Evolutionary conservation across 441 rosid species (phyloP).

Genomic region (Sinapis alba): DNA sequence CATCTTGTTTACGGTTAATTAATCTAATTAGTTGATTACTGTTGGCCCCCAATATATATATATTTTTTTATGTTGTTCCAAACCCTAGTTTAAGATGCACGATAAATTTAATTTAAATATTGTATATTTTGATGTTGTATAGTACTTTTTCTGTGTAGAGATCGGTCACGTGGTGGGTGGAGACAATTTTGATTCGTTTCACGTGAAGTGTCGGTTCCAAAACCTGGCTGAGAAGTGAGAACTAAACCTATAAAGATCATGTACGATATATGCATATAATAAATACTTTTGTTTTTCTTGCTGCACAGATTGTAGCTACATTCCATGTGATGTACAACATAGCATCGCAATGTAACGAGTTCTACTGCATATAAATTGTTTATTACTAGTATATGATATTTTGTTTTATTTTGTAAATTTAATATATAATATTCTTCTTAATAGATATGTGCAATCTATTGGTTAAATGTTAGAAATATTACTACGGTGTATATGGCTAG

Average conservation of each 20-base stretch:
- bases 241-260: conserved; percentile 8
- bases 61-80: too few relatives aligned
- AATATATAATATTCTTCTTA: background rate
- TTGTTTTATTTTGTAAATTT: too few relatives aligned
- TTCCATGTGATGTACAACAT: background rate
- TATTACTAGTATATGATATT: background rate
- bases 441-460: background rate
- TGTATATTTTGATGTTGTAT: background rate
- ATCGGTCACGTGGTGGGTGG: conserved; percentile 28
- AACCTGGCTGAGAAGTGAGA: conserved; percentile 18
- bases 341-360: background rate
- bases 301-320: background rate
- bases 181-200: conserved; percentile 27
- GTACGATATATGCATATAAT: background rate
- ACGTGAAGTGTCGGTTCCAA: conserved; percentile 23
- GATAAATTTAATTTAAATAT: background rate
- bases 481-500: background rate
- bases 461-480: background rate
- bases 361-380: background rate
- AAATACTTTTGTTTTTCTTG: conserved; percentile 5
- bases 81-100: background rate
- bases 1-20: too few relatives aligned
- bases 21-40: too few relatives aligned
- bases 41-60: too few relatives aligned
- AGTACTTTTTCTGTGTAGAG: background rate